Conservation (phyloP, 2,329 filamentous ascomycete species). For the Chaetomium sp. region DNA sequence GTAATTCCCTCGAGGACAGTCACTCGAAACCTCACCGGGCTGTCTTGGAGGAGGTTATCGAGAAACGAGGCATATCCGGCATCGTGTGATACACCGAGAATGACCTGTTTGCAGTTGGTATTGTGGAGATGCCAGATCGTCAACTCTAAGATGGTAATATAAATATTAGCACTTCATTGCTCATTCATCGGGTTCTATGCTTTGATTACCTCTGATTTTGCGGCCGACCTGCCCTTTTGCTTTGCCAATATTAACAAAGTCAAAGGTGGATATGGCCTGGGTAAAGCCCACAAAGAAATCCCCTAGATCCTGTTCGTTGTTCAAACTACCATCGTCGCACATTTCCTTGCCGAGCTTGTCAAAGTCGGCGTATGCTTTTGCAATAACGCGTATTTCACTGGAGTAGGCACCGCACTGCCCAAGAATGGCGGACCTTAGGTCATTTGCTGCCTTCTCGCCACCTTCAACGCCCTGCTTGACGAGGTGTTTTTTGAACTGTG, state of each 20-base stretch:
- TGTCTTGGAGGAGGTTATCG: conserved; percentile 45
- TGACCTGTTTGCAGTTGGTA: conserved; percentile 54
- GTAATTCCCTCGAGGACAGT: conserved; percentile 50
- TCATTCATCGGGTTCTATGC: not conserved
- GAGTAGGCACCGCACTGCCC: conserved; percentile 39
- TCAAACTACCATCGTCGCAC: conserved; percentile 41
- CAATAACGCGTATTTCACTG: conserved; percentile 51
- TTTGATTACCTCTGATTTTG: conserved; percentile 40
- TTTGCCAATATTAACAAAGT: conserved; percentile 57
- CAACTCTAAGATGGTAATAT: conserved; percentile 33
- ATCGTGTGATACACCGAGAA: conserved; percentile 58
- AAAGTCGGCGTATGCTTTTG: conserved; percentile 52
- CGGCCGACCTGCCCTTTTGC: conserved; percentile 53
- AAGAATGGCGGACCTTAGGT: conserved; percentile 42
- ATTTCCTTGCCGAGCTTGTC: conserved; percentile 44
- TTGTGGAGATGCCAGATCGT: conserved; percentile 54
- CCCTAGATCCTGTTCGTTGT: conserved; percentile 39
- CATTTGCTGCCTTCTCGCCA: conserved; percentile 46
- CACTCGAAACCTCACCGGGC: conserved; percentile 37
- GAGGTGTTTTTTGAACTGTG: conserved; percentile 51
- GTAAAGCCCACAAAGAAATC: conserved; percentile 57
- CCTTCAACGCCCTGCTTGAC: conserved; percentile 50
- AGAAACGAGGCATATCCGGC: conserved; percentile 54
- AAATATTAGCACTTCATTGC: not conserved
- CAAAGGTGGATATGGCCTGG: conserved; percentile 51